Percentiles rank a stretch among this genome's conserved stretches.
These are phyloP conservation scores for Sporothrix euskadiensis DNA, from an alignment of 2,329 filamentous ascomycete species.

Conservation along the genomic window DNA sequence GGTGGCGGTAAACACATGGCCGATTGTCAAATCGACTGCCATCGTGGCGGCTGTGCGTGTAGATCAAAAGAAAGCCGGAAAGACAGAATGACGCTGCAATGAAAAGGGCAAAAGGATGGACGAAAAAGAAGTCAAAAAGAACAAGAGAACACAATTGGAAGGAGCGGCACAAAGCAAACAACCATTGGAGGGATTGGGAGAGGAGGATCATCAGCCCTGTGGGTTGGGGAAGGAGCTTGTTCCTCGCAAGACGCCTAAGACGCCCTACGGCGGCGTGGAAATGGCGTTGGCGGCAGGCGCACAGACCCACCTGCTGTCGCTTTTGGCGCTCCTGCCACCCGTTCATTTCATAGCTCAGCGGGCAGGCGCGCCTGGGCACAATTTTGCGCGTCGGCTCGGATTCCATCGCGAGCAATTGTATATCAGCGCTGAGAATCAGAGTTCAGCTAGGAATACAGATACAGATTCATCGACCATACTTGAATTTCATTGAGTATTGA, in stretches of 20 bases:
- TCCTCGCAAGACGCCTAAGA: too few relatives aligned
- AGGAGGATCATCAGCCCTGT: neutral
- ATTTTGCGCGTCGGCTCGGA: neutral
- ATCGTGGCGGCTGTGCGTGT: neutral
- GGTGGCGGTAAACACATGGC: neutral
- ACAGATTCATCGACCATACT: too few relatives aligned
- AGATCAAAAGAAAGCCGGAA: slow-evolving; percentile 16
- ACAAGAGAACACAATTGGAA: neutral
- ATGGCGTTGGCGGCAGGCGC: neutral
- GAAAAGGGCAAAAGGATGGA: neutral
- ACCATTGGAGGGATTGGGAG: neutral
- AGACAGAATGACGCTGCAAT: neutral
- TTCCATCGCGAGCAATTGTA: neutral
- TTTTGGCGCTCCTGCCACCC: neutral
- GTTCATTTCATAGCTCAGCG: neutral
- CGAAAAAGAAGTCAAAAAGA: neutral
- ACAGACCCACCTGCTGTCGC: neutral
- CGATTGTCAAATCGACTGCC: neutral
- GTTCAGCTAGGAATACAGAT: too few relatives aligned
- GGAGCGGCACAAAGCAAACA: too few relatives aligned
- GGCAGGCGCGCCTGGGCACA: neutral
- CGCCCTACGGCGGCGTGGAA: too few relatives aligned
- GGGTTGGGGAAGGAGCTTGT: neutral
- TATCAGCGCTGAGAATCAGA: too few relatives aligned
- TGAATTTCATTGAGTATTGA: neutral